Percentiles rank a stretch among this genome's conserved stretches.
Evolutionary conservation across 768 basidiomycete species (phyloP).

Genomic region (Dendrothele bispora): DNA sequence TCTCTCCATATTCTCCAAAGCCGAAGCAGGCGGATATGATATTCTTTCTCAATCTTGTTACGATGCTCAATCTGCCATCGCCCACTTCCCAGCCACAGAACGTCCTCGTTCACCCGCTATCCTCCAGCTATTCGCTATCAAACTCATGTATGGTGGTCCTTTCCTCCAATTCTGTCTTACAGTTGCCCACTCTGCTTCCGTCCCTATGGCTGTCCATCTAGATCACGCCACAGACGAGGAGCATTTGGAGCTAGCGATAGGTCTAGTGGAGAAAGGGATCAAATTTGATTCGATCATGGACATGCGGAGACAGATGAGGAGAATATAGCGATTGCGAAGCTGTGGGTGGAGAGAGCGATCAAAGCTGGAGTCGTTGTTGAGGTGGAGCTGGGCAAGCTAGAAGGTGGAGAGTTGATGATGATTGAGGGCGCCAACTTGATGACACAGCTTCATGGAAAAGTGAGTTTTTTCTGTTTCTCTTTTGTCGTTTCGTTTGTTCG

Average conservation of each 20-base stretch:
- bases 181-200: slow-evolving; percentile 43
- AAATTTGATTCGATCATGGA: slow-evolving; percentile 51
- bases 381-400: slow-evolving; percentile 47
- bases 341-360: slow-evolving; percentile 42
- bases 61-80: slow-evolving; percentile 44
- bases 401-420: slow-evolving; percentile 46
- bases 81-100: slow-evolving; percentile 46
- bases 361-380: slow-evolving; percentile 42
- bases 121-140: slow-evolving; percentile 45
- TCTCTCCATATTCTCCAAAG: slow-evolving; percentile 37
- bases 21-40: slow-evolving; percentile 43
- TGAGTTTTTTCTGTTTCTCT: slow-evolving; percentile 15
- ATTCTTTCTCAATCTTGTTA: slow-evolving; percentile 44
- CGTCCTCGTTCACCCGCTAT: slow-evolving; percentile 45
- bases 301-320: slow-evolving; percentile 53
- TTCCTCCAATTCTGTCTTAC: slow-evolving; percentile 45
- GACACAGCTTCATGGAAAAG: slow-evolving; percentile 40
- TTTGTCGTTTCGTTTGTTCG: no score
- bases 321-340: slow-evolving; percentile 43
- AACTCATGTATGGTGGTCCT: slow-evolving; percentile 44
- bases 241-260: slow-evolving; percentile 44
- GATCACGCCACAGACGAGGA: slow-evolving; percentile 49
- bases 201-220: slow-evolving; percentile 48
- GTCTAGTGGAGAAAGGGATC: slow-evolving; percentile 44
- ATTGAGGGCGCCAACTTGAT: slow-evolving; percentile 50